These are phyloP conservation scores for Cucurbita ficifolia DNA, from an alignment of 306 rosid genomes.

Conservation along the genomic window DNA sequence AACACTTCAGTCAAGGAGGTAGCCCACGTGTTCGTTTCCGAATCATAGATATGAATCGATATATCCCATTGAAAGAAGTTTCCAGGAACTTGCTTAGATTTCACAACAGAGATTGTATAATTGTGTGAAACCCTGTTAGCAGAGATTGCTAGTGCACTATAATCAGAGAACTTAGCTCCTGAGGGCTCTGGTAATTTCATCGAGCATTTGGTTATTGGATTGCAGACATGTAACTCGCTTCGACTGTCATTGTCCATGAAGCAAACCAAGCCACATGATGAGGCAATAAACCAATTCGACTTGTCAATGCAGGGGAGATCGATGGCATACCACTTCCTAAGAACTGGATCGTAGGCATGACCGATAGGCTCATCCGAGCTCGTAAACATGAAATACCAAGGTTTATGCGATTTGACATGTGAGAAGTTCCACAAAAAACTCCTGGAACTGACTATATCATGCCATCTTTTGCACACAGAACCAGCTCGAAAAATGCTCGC, in stretches of 20 bases:
- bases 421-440: conserved; percentile 63
- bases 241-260: conserved; percentile 72
- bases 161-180: conserved; percentile 49
- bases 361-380: conserved; percentile 60
- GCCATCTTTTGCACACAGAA: conserved; percentile 76
- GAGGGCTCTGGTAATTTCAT: conserved; percentile 57
- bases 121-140: conserved; percentile 32
- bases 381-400: conserved; percentile 96
- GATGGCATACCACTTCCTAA: conserved; percentile 78
- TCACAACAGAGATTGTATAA: conserved; percentile 54
- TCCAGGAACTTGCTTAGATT: conserved; percentile 74
- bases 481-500: conserved; percentile 81
- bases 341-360: conserved; percentile 57
- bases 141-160: conserved; percentile 66
- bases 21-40: conserved; percentile 44
- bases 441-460: conserved; percentile 50
- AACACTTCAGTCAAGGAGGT: conserved; percentile 56
- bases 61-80: conserved; percentile 65
- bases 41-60: conserved; percentile 55
- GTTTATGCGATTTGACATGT: conserved; percentile 40
- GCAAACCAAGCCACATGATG: conserved; percentile 72
- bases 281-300: conserved; percentile 52
- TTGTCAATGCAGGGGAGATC: conserved; percentile 57
- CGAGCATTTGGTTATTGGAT: conserved; percentile 48
- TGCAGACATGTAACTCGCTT: conserved; percentile 53